Base-by-base conservation (phyloP, 108 stramenopile genomes). In the Cyclotella choctawhatcheeana region DNA sequence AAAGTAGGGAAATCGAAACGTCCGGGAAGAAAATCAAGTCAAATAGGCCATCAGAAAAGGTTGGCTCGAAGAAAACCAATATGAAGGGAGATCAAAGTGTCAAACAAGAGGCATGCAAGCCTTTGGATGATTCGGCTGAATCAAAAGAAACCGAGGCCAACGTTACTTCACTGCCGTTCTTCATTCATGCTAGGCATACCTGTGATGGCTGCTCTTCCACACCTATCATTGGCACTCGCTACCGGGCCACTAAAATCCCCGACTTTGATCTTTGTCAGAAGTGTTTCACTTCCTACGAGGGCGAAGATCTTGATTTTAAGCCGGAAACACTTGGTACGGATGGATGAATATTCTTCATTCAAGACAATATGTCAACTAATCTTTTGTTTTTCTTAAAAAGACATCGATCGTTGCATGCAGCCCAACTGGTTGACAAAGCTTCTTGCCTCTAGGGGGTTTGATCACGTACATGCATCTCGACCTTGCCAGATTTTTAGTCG, bases 201-300 rank as follows among this genome's bases (percentile, higher is more conserved):
- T 95, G 94, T 72, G 94, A 95, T 71, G 85, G 85, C 13, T 95
- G 94, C 63, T 74, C 88, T 22, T 76, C 69, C 16, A 89, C 86
- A 31, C 94, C 94, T 25, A 93, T 95, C 54, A 67, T 95, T 69
- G 94, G 94, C 14, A 79, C 79, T 26, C 86, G 94, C n/a, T 91
- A 81, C 53, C 90, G 89, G 79, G 86, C 94, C 7, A 73, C 64
- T 13, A 90, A 94, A 40, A 67, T 94, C 33, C 85, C 87, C 10
- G 91, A 95, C 74, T 95, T 90, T 73, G 94, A 95, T 81, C 76
- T 95, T 16, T 95, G 94, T 51, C 65, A 77, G 51, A 58, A 44
- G 3, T 95, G 94, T 69, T 77, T 71, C 63, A 40, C 53, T 0
- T 86, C 87, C 32, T 95, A 93, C 75, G 79, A 82, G 14, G 94